Base-by-base conservation (phyloP, 2,329 filamentous ascomycete species). In the Calonectria crousiana region DNA sequence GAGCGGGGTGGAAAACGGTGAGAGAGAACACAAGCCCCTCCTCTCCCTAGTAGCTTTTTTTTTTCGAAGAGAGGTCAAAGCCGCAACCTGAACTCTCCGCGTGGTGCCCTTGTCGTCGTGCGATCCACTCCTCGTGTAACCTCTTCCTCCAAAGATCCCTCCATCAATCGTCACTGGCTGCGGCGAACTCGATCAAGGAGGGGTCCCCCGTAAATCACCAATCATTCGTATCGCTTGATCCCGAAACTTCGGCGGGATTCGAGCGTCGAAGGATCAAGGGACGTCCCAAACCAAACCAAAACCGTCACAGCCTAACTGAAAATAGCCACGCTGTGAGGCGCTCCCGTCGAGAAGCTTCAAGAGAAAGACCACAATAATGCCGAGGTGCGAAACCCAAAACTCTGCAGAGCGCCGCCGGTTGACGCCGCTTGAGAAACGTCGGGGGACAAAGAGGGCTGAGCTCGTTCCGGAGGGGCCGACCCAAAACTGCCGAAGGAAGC, bases 61-160 rank as follows among this genome's bases (percentile, higher is more conserved):
- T 65, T 62, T 62, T 62, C 23, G 36, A 51, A 71, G 67, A 69
- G 67, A 73, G 71, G 71, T 73, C 71, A 73, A 73, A 73, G 71
- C 71, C 67, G 62, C 71, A 73, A 65, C 47, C 62, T 73, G 67
- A 73, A 69, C 71, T 73, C 60, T 73, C 71, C 71, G 67, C 67
- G 67, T 53, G 67, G 60, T 69, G 67, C 41, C 58, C 66, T 49
- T 26, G 71, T 34, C 60, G 26, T 44, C 60, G 32, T 51, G 47
- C 34, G 67, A 70, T 73, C 71, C 71, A 73, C 71, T 60, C 52
- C 51, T 69, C 67, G 67, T 69, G 60, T 69, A 67, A 69, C 67
- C 67, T 52, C 58, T 69, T 52, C 47, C 26, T 70, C 41, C 16
- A 38, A n/a, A 5, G 18, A 9, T 32, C 52, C 71, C 60, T 65